phyloP scores from a whole-genome alignment of 2,329 filamentous ascomycete genomes.

The Alternaria angustiovoidea region DNA sequence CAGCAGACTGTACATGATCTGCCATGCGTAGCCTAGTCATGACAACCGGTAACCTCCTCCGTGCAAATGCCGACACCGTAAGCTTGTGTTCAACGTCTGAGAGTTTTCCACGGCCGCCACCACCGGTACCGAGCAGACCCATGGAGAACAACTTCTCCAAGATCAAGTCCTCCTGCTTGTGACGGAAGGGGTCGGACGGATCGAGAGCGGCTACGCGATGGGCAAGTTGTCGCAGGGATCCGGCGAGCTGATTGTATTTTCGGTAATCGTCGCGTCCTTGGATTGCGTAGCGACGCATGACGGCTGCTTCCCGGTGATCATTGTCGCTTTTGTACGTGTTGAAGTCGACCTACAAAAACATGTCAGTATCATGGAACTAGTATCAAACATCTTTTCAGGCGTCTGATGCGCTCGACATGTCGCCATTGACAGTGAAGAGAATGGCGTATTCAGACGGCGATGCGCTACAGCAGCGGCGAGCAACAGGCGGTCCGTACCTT shows the following conservation, averaged over 20 bases:
- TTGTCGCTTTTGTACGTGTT: constrained; percentile 91
- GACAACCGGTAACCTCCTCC: constrained; percentile 83
- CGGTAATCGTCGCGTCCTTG: constrained; percentile 83
- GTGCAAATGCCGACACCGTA: constrained; percentile 87
- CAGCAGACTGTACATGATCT: constrained; percentile 80
- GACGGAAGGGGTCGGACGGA: constrained; percentile 79
- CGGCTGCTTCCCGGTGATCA: constrained; percentile 80
- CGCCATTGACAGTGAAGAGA: neutral
- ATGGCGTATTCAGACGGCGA: neutral
- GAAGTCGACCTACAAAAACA: constrained; percentile 73
- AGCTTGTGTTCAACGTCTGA: constrained; percentile 82
- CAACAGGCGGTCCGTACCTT: constrained; percentile 55
- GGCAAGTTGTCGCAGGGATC: constrained; percentile 84
- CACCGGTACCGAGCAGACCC: constrained; percentile 79
- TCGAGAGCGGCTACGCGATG: constrained; percentile 84
- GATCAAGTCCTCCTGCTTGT: constrained; percentile 85
- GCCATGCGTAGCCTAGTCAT: constrained; percentile 94
- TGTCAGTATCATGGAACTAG: neutral
- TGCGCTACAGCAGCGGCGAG: neutral
- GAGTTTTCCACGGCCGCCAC: constrained; percentile 67
- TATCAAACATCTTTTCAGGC: too few species aligned
- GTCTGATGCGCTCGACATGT: neutral
- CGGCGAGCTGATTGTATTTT: constrained; percentile 57
- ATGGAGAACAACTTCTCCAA: constrained; percentile 94
- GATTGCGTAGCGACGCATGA: constrained; percentile 88